Percentiles rank a stretch among this genome's conserved stretches.
phyloP scores from a whole-genome alignment of 2,329 filamentous ascomycete genomes.

The Colletotrichum tropicale region DNA sequence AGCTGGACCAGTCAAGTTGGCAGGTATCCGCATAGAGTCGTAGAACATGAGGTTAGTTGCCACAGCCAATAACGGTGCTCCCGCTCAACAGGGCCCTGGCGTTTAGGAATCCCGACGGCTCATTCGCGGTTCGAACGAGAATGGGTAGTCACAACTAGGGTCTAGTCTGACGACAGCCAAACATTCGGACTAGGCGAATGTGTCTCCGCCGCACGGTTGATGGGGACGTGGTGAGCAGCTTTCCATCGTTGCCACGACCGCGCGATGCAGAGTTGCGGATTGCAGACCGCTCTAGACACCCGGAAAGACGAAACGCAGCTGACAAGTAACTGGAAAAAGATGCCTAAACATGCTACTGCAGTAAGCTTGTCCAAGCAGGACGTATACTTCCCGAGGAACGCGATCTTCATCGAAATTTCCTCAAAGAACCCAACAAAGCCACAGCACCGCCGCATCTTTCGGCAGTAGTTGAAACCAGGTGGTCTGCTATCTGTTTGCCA shows the following conservation, averaged over 20 bases:
- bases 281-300: not conserved
- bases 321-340: not conserved
- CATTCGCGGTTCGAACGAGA: not conserved
- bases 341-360: not conserved
- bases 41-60: not conserved
- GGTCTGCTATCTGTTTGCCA: constrained; percentile 8
- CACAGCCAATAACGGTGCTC: not conserved
- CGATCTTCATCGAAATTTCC: not conserved
- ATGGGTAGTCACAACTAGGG: not conserved
- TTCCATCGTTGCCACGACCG: constrained; percentile 2
- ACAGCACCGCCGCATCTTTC: not conserved
- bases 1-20: not conserved
- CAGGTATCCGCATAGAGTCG: not conserved
- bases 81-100: not conserved
- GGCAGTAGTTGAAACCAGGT: not conserved
- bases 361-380: not conserved
- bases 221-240: not conserved
- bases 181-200: not conserved
- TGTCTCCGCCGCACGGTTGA: not conserved
- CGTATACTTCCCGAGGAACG: not conserved
- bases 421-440: not conserved
- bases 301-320: not conserved
- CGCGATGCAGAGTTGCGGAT: not conserved
- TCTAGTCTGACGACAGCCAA: not conserved
- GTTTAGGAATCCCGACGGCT: not conserved